A percentile compares a stretch with the other conserved stretches of the same genome.
phyloP scores from a whole-genome alignment of 1,284 basidiomycete genomes.

The Cerrena zonata region DNA sequence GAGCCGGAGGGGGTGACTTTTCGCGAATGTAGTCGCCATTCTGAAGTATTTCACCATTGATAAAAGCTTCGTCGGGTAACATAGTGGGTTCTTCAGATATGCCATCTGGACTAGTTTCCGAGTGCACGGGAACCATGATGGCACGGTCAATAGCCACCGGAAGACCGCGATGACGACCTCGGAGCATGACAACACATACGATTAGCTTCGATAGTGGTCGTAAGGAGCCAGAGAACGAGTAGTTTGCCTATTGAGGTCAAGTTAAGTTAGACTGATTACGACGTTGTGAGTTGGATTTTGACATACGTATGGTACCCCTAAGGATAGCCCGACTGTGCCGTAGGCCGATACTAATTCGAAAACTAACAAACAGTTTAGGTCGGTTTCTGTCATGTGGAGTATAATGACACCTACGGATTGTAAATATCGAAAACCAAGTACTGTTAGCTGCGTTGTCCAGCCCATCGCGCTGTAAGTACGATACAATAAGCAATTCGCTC shows the following conservation, averaged over 20 bases:
- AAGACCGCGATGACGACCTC: slow-evolving; percentile 86
- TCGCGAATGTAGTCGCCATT: not conserved
- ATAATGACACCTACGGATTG: slow-evolving; percentile 44
- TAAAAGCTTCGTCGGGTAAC: slow-evolving; percentile 17
- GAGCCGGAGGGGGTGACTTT: not conserved
- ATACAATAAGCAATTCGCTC: not conserved
- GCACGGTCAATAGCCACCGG: slow-evolving; percentile 88
- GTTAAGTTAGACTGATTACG: not conserved
- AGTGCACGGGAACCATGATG: slow-evolving; percentile 66
- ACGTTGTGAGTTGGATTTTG: not conserved
- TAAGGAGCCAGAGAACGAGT: slow-evolving; percentile 77
- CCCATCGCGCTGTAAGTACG: slow-evolving; percentile 27
- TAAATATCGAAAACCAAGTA: slow-evolving; percentile 77
- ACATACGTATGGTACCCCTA: slow-evolving; percentile 61
- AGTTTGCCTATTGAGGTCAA: slow-evolving; percentile 51
- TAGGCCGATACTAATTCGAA: slow-evolving; percentile 90
- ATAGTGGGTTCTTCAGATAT: slow-evolving; percentile 32
- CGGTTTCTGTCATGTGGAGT: not conserved
- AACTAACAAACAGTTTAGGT: slow-evolving; percentile 36
- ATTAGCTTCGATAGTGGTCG: slow-evolving; percentile 83
- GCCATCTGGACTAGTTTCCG: slow-evolving; percentile 19
- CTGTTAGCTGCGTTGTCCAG: slow-evolving; percentile 42
- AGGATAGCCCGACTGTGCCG: slow-evolving; percentile 82
- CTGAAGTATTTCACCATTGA: not conserved
- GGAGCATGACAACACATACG: slow-evolving; percentile 81